Base-by-base conservation (phyloP, 306 rosid species). In the Purshia tridentata region DNA sequence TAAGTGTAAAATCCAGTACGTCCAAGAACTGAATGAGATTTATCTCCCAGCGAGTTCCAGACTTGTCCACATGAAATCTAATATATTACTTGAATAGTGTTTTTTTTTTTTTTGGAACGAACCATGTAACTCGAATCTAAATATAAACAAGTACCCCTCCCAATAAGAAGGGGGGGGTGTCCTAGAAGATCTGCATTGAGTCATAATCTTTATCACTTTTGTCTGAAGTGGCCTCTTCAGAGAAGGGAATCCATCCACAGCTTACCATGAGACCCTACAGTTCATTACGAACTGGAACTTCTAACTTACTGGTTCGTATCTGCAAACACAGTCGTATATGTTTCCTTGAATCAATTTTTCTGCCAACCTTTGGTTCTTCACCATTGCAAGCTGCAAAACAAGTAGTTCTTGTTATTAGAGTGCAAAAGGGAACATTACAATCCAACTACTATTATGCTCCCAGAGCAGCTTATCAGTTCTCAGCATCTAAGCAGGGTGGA, bases 301-400 rank as follows among this genome's bases (percentile, higher is more conserved):
- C 81, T 84, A 91, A 54, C 74, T 77, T 42, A 85, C 81, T 70
- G 98, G 97, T 75, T 95, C 97, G 48, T 87, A 95, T 80, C 90
- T 83, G 91, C 98, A 95, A 12, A 92, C 84, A 67, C 96, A 92
- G 79, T 95, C 87, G 47, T 87, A 92, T 76, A 95, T 82, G 80
- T 88, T 86, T 74, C 99, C 99, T 59, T 86, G 76, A 47, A 95
- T 62, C 88, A 92, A 84, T 76, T 95, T 95, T 51, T 90, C 97
- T 23, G 99, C 99, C 86, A 95, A 78, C 83, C 99, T 88, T 83
- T 87, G 99, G 73, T 95, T 95, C 84, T 95, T 95, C 84, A 95
- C 98, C 99, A 95, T 95, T 19, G 99, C 98, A 79, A 92, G 98
- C 99, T 95, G 96, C 88, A 65, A 75, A 77, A 14, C 51, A 10